Evolutionary conservation across 192 early-diverging fungal species (phyloP).

Genomic region (Haplosporangium gracile): DNA sequence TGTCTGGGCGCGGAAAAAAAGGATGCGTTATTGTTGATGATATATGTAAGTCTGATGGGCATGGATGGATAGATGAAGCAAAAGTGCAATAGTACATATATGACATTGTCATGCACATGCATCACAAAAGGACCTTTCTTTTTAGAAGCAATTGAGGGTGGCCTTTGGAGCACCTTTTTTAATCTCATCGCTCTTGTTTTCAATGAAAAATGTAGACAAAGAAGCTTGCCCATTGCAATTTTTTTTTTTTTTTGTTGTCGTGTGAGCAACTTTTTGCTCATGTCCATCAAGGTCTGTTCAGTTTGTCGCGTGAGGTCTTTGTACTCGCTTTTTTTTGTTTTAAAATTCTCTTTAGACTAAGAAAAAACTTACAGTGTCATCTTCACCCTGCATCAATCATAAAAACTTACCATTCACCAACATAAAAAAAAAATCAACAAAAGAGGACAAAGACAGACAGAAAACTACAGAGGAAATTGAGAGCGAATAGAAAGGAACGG

Average conservation of each 20-base stretch:
- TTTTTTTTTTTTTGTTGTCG: not conserved
- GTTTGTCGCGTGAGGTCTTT: conserved; percentile 3
- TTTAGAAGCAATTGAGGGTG: not conserved
- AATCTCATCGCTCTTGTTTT: not conserved
- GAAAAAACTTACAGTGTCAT: not conserved
- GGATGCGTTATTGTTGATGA: too few relatives aligned
- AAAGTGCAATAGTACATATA: not conserved
- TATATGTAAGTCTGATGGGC: too few relatives aligned
- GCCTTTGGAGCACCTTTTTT: not conserved
- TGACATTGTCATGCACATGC: not conserved
- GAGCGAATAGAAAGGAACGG: not conserved
- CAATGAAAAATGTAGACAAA: too few relatives aligned
- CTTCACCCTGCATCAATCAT: not conserved
- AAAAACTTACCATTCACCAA: not conserved
- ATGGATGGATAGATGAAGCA: not conserved
- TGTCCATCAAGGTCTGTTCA: not conserved
- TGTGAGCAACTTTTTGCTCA: not conserved
- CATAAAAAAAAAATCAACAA: not conserved
- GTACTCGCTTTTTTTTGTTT: not conserved
- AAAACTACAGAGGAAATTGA: not conserved
- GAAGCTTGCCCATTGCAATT: not conserved
- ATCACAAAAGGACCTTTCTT: not conserved
- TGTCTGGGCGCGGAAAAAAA: too few relatives aligned
- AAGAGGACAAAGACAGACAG: not conserved
- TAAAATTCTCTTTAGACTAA: not conserved